Base-by-base conservation (phyloP, 2,329 filamentous ascomycete genomes). In the Aspergillus versicolor region DNA sequence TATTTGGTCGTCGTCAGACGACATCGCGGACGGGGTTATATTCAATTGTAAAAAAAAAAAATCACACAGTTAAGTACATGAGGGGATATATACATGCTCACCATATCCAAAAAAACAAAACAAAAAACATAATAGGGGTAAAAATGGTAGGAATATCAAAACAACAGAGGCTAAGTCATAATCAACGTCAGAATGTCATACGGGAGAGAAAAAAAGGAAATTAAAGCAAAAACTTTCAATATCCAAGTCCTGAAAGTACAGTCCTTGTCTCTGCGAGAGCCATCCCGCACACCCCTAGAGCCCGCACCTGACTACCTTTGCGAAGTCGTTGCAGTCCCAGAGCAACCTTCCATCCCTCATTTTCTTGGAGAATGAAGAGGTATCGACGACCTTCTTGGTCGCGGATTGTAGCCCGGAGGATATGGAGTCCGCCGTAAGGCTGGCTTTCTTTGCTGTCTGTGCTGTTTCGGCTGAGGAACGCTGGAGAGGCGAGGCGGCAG, bases 271-370 rank as follows among this genome's bases (percentile, higher is more conserved):
- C 65, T 41, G 51, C 58, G 11, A 56, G 56, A 37, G 58, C 45
- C 62, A 67, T 58, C 22, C 59, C 59, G 17, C 77, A 79, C 41
- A 82, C 80, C 15, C 79, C 81, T 65, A 87, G 60, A 27, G 79
- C 76, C 57, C 83, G 73, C 30, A 84, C 82, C 64, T 83, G 79
- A 54, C 78, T 80, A 15, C 85, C 84, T 61, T 81, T 79, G 47
- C 80, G 75, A 59, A 88, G 71, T 24, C 81, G 75, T 67, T 84
- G 78, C 43, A 88, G 70, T 2, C 85, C 85, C 41, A 83, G 73
- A 1, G 81, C 82, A 19, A 87, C 80, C 69, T 88, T 88, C 83
- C 84, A 87, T 38, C 80, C 83, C 67, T 88, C 84, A 15, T 74
- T 77, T 56, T 84, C 79, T 43, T 81, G 77, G 52, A 88, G 70